Conservation (phyloP, 2,329 filamentous ascomycete genomes). For the Fusarium brevicatenulatum region DNA sequence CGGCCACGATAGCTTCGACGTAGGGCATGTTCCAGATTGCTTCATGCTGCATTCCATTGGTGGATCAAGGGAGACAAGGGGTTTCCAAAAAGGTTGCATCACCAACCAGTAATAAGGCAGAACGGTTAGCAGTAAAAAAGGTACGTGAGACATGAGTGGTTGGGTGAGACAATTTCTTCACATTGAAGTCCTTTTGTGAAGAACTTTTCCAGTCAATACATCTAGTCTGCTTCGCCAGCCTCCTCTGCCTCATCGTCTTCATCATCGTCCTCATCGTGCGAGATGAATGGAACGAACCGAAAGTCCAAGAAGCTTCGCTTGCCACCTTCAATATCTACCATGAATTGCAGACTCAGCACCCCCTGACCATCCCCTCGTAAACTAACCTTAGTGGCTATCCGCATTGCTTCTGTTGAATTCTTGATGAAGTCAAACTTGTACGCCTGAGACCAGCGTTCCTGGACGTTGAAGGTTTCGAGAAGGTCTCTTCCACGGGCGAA, state of each 20-base stretch:
- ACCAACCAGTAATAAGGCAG: not conserved
- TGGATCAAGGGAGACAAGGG: conserved; percentile 26
- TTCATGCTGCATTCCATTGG: conserved; percentile 26
- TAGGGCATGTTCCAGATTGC: conserved; percentile 22
- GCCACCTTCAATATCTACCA: conserved; percentile 85
- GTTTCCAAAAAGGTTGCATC: not conserved
- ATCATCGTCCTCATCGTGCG: conserved; percentile 62
- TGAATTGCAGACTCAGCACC: conserved; percentile 93
- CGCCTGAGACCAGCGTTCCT: conserved; percentile 69
- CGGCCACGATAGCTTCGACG: conserved; percentile 4
- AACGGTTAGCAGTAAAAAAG: not conserved
- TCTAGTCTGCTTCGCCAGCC: conserved; percentile 17
- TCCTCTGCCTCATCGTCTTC: conserved; percentile 44
- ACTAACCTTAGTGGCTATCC: conserved; percentile 89
- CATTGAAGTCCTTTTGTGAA: not conserved
- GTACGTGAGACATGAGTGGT: conserved; percentile 1
- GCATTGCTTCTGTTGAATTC: conserved; percentile 91
- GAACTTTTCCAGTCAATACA: not conserved
- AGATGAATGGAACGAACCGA: conserved; percentile 78
- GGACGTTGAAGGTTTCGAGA: conserved; percentile 78
- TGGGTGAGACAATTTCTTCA: not conserved
- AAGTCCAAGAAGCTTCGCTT: conserved; percentile 83
- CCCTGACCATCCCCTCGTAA: conserved; percentile 88
- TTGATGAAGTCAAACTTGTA: conserved; percentile 92
- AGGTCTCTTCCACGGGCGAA: conserved; percentile 73